Percentiles rank a stretch among this genome's conserved stretches.
Evolutionary conservation across 2,329 filamentous ascomycete genomes (phyloP).

Genomic region (Falciphora oryzae): DNA sequence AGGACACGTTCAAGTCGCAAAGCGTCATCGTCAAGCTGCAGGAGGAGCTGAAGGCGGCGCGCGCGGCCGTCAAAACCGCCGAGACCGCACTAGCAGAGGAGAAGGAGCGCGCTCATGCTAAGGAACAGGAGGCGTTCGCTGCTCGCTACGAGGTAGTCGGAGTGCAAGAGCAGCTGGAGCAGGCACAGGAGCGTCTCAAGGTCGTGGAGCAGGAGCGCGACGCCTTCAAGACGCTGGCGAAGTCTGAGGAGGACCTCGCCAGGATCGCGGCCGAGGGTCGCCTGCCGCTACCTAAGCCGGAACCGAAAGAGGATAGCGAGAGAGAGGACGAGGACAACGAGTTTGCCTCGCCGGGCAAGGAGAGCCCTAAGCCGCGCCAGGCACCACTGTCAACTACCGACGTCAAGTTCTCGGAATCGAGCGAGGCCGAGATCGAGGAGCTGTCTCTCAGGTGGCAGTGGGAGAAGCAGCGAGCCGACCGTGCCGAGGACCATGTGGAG

Average conservation of each 20-base stretch:
- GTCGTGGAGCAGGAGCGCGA: constrained; percentile 69
- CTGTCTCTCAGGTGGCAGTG: constrained; percentile 46
- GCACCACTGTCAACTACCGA: constrained; percentile 41
- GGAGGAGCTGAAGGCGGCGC: constrained; percentile 62
- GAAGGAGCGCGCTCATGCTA: constrained; percentile 52
- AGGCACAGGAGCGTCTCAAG: constrained; percentile 56
- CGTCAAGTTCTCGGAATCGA: constrained; percentile 48
- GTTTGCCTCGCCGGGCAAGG: constrained; percentile 55
- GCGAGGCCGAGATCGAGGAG: constrained; percentile 52
- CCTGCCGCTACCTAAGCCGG: constrained; percentile 54
- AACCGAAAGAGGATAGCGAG: constrained; percentile 35
- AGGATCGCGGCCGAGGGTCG: constrained; percentile 66
- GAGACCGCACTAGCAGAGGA: constrained; percentile 58
- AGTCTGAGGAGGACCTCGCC: constrained; percentile 64
- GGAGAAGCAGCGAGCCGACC: constrained; percentile 58
- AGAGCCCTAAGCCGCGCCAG: constrained; percentile 31
- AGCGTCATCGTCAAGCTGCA: constrained; percentile 65
- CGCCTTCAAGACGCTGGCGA: constrained; percentile 63
- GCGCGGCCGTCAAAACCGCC: constrained; percentile 45
- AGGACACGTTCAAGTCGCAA: constrained; percentile 71
- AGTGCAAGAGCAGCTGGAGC: constrained; percentile 60
- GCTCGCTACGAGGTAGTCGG: constrained; percentile 61
- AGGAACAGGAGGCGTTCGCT: constrained; percentile 65
- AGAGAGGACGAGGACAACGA: constrained; percentile 41
- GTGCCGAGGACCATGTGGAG: constrained; percentile 66